Evolutionary conservation across 1,139 yeast genomes (phyloP), one percentile per base, ranked within the genome.

Genomic region (Protomyces pachydermus): DNA sequence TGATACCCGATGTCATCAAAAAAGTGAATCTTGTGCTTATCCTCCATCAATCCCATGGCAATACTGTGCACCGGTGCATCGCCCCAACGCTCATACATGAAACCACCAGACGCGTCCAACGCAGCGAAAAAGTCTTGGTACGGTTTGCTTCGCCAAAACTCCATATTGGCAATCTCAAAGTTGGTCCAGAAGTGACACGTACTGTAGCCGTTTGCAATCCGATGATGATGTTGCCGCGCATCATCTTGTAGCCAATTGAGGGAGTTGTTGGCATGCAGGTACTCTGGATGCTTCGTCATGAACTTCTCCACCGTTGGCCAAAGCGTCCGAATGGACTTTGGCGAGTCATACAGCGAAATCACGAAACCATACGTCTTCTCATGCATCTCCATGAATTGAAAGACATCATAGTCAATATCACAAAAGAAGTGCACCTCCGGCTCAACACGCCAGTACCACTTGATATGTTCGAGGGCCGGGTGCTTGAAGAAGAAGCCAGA

Each of bases 401-500:
- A 90, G 53, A 88, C 80, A 75, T 90, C 96, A 73, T 88, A 87
- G 72, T 86, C 85, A 70, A 90, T 80, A 74, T 89, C 93, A 79
- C 96, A 90, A 74, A 77, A 86, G 66, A 90, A 80, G 71, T 82
- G 80, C 73, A 88, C 84, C 72, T 87, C 93, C 35, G 97, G 96
- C 76, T 91, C 97, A 66, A 91, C 96, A 76, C 97, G 85, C 97
- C 97, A 91, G 79, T 90, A 91, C 78, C 85, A 90, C 69, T 87
- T 89, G 74, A 86, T 90, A 51, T 87, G 86, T 66, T 79, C 80
- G 81, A 90, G 77, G 56, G 87, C 74, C 57, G 84, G 85, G 72
- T 88, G 95, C 76, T 88, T 81, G 80, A 84, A 91, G 78, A 91
- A 90, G 76, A 90, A 88, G 0, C 97, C 97, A 34, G 93, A 85